phyloP scores from a whole-genome alignment of 140 eudicot species.

The Bidens hawaiensis region DNA sequence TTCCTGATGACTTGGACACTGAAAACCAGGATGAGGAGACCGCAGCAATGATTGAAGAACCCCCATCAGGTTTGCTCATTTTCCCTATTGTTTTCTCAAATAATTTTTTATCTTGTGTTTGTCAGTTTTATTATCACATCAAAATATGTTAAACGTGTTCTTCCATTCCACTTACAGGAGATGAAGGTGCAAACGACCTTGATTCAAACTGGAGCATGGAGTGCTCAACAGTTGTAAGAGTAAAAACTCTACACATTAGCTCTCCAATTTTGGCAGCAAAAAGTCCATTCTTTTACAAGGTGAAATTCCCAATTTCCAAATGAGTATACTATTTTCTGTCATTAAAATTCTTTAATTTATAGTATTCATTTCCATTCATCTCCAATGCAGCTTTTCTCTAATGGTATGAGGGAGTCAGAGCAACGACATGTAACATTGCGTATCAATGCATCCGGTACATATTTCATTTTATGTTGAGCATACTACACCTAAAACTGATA shows the following conservation, averaged over 20 bases:
- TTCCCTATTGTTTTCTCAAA: neutral
- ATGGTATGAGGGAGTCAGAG: conserved; percentile 95
- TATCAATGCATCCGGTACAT: conserved; percentile 75
- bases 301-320: conserved; percentile 17
- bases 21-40: conserved; percentile 84
- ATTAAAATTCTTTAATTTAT: neutral
- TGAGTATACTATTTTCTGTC: neutral
- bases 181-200: conserved; percentile 66
- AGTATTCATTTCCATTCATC: neutral
- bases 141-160: neutral
- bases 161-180: conserved; percentile 46
- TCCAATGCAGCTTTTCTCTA: conserved; percentile 70
- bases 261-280: conserved; percentile 95
- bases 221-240: conserved; percentile 53
- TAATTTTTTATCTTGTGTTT: neutral
- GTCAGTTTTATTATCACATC: no score
- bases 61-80: conserved; percentile 56
- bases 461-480: neutral
- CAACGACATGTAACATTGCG: conserved; percentile 86
- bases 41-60: conserved; percentile 80
- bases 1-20: conserved; percentile 60
- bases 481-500: neutral
- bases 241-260: conserved; percentile 73
- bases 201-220: conserved; percentile 82
- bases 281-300: conserved; percentile 93